A percentile compares a stretch with the other conserved stretches of the same genome.
Evolutionary conservation across 176 grass and related monocot species (phyloP).

Genomic region (Otatea glauca): DNA sequence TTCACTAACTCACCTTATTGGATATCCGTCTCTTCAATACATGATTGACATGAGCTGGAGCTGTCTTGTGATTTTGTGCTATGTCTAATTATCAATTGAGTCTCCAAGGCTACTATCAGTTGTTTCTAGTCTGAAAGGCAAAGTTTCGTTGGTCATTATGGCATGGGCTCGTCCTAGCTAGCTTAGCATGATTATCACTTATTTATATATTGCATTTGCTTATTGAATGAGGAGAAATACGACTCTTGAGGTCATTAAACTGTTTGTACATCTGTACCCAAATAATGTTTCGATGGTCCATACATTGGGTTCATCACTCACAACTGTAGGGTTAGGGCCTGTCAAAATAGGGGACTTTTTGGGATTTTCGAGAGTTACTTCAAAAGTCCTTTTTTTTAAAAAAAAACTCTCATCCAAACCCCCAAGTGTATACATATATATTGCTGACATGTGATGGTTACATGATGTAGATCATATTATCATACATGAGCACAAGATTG

Average conservation of each 20-base stretch:
- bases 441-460: conserved; percentile 35
- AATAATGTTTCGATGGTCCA: conserved; percentile 45
- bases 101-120: conserved; percentile 30
- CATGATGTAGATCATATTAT: conserved; percentile 40
- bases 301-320: conserved; percentile 38
- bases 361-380: conserved; percentile 29
- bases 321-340: conserved; percentile 22
- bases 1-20: conserved; percentile 28
- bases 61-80: conserved; percentile 32
- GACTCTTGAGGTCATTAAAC: conserved; percentile 40
- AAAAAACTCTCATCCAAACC: too few species aligned
- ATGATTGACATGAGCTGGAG: conserved; percentile 35
- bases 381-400: background rate
- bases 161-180: conserved; percentile 45
- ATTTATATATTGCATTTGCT: conserved; percentile 49
- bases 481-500: conserved; percentile 32
- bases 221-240: conserved; percentile 44
- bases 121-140: conserved; percentile 47
- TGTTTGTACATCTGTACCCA: conserved; percentile 40
- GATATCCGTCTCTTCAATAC: background rate
- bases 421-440: conserved; percentile 7
- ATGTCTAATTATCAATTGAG: conserved; percentile 36
- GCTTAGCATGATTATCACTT: conserved; percentile 47
- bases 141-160: conserved; percentile 44
- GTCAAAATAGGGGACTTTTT: background rate